phyloP scores from a whole-genome alignment of 2,329 filamentous ascomycete species.

The Dothideomycetes sp. region DNA sequence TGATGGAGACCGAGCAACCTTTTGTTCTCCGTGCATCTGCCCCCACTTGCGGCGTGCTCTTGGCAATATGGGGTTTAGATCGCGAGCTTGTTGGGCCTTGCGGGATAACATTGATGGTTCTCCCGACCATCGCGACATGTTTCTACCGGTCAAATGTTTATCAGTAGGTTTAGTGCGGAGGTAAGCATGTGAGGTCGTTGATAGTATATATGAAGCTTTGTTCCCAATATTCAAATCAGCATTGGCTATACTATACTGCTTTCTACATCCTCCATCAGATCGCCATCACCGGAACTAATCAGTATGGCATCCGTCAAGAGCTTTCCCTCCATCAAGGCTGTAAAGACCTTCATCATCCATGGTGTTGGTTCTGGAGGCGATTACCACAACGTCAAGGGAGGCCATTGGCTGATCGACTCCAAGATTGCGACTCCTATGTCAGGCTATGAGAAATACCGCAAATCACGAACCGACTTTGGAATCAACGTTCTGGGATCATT shows the following conservation, averaged over 20 bases:
- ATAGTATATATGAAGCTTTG: slow-evolving; percentile 3
- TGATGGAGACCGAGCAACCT: slow-evolving; percentile 11
- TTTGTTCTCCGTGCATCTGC: slow-evolving; percentile 1
- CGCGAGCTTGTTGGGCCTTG: neutral
- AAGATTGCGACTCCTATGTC: slow-evolving; percentile 91
- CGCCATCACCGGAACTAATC: slow-evolving; percentile 11
- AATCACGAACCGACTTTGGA: slow-evolving; percentile 83
- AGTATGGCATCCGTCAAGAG: slow-evolving; percentile 33
- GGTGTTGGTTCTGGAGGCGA: slow-evolving; percentile 60
- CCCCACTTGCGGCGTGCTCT: neutral
- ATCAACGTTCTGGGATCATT: slow-evolving; percentile 94
- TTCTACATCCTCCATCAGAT: slow-evolving; percentile 10
- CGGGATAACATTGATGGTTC: slow-evolving; percentile 10
- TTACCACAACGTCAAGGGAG: slow-evolving; percentile 81
- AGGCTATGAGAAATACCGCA: slow-evolving; percentile 77
- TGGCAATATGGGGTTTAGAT: neutral
- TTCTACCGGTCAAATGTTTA: slow-evolving; percentile 4
- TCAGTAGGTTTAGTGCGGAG: neutral
- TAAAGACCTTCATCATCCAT: slow-evolving; percentile 63
- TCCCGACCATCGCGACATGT: slow-evolving; percentile 12
- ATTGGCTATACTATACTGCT: neutral
- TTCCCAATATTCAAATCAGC: too few relatives aligned
- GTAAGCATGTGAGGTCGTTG: neutral
- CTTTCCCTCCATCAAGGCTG: slow-evolving; percentile 67
- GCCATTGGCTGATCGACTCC: slow-evolving; percentile 75